These are phyloP conservation scores for Penicillium coprophilum DNA, from an alignment of 495 filamentous ascomycete species.

Conservation along the genomic window DNA sequence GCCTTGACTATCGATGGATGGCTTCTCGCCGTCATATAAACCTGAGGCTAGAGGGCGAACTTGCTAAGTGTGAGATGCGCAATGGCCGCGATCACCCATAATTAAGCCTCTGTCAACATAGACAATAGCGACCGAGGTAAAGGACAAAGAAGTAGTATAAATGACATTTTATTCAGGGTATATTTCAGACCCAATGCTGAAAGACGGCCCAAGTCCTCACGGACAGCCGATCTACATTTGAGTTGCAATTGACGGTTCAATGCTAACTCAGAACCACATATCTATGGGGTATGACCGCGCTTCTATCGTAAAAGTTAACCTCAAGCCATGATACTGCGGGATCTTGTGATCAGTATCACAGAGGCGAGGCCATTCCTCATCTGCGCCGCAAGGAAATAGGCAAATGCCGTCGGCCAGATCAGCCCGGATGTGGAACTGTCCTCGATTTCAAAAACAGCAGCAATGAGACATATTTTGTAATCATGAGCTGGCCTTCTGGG, in stretches of 20 bases:
- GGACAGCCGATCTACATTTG: constrained; percentile 8
- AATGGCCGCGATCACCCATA: neutral
- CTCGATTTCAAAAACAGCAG: constrained; percentile 14
- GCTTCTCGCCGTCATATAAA: neutral
- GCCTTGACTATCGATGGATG: neutral
- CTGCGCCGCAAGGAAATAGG: constrained; percentile 6
- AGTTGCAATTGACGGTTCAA: constrained; percentile 12
- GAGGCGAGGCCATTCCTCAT: neutral
- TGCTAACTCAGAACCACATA: constrained; percentile 8
- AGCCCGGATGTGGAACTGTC: constrained; percentile 22
- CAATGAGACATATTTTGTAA: constrained; percentile 1
- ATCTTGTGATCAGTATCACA: neutral
- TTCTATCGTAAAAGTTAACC: constrained; percentile 1
- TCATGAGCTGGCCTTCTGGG: constrained; percentile 47
- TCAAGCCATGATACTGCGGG: neutral
- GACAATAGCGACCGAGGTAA: neutral
- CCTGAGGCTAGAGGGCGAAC: neutral
- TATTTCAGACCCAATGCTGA: constrained; percentile 13
- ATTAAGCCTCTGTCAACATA: neutral
- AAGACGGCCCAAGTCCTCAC: neutral
- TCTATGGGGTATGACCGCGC: constrained; percentile 9
- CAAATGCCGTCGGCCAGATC: constrained; percentile 23
- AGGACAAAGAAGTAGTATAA: constrained; percentile 4
- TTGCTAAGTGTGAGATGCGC: neutral
- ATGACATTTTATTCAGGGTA: constrained; percentile 26